Conservation (phyloP, 441 rosid species). For the Gossypium schwendimanii region DNA sequence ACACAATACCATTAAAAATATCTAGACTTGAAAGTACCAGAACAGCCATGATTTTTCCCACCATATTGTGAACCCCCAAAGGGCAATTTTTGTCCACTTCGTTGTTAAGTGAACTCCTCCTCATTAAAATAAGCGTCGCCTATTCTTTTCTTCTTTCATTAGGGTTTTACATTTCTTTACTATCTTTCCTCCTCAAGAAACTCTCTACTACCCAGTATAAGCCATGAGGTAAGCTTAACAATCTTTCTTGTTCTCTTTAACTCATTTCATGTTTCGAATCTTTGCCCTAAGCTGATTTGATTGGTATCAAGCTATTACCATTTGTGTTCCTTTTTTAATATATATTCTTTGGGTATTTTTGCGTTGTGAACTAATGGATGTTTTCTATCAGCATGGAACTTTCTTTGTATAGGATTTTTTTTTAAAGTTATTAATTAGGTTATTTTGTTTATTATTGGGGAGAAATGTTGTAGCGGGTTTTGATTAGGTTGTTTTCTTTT, state of each 20-base stretch:
- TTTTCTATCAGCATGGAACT: neutral
- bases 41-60: neutral
- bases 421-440: neutral
- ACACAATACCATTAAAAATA: neutral
- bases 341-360: no score
- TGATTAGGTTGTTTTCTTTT: neutral
- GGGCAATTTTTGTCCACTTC: neutral
- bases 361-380: neutral
- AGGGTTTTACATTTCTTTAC: constrained; percentile 10
- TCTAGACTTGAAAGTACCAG: neutral
- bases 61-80: neutral
- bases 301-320: neutral
- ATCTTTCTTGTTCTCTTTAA: no score
- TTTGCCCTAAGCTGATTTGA: neutral
- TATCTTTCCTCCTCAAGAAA: neutral
- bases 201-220: neutral
- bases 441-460: neutral
- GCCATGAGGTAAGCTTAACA: constrained; percentile 10
- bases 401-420: neutral
- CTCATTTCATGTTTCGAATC: neutral
- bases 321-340: no score
- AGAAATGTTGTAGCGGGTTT: neutral
- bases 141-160: neutral
- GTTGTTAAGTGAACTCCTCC: neutral
- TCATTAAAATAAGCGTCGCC: neutral